Evolutionary conservation across 2,329 filamentous ascomycete species (phyloP).

Genomic region (Phialophora verrucosa): DNA sequence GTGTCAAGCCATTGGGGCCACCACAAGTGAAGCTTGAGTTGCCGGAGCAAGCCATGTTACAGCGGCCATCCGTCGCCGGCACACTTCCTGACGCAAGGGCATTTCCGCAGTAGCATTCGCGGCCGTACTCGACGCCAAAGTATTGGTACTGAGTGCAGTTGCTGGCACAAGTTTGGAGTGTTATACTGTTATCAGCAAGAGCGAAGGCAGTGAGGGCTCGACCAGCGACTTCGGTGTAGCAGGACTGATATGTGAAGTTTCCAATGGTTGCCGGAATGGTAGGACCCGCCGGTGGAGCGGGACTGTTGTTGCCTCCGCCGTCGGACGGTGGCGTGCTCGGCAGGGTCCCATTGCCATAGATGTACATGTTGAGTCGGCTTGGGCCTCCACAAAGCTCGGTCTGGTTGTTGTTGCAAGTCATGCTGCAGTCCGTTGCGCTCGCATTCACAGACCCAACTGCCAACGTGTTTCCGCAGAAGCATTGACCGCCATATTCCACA

Average conservation of each 20-base stretch:
- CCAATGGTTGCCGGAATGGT: constrained; percentile 26
- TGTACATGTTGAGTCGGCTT: constrained; percentile 32
- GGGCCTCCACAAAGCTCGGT: constrained; percentile 41
- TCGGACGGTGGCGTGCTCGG: constrained; percentile 15
- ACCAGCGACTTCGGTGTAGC: constrained; percentile 42
- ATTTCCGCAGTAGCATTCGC: constrained; percentile 48
- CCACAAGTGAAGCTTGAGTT: constrained; percentile 52
- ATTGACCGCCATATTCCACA: constrained; percentile 49
- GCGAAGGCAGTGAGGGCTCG: constrained; percentile 41
- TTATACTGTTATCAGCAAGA: constrained; percentile 38
- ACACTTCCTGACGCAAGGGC: constrained; percentile 33
- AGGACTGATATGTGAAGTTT: constrained; percentile 37
- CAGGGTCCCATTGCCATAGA: constrained; percentile 28
- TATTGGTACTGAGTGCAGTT: constrained; percentile 42
- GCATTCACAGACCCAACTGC: constrained; percentile 31
- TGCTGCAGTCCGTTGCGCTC: constrained; percentile 29
- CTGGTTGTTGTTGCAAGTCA: constrained; percentile 41
- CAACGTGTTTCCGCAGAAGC: constrained; percentile 44
- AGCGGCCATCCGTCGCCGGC: constrained; percentile 42
- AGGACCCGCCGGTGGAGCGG: constrained; percentile 17
- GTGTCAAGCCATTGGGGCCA: constrained; percentile 57
- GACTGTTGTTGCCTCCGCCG: constrained; percentile 21
- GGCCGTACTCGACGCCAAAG: constrained; percentile 44
- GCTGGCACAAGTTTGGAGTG: constrained; percentile 40
- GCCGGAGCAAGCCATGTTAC: constrained; percentile 51